Evolutionary conservation across 768 basidiomycete genomes (phyloP), one percentile per base, ranked within the genome.

Genomic region (Hygrophorus pudorinus): DNA sequence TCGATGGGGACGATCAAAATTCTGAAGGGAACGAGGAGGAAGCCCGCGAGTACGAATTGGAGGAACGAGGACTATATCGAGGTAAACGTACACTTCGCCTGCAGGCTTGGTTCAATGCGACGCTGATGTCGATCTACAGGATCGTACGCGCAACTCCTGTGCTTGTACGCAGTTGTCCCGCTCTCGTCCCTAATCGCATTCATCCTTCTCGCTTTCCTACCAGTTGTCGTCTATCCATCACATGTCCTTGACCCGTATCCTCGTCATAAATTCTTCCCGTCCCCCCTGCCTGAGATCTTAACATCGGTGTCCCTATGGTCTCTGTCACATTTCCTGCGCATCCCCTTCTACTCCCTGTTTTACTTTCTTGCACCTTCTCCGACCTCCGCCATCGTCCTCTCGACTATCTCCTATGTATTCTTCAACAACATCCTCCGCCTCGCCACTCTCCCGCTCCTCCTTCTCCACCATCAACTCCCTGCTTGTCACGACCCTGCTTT

Each of bases 251-350:
- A 42, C 51, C 2, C 54, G 2, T 70, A 66, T 35, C 70, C 63
- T 7, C 75, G 76, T 35, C 58, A 66, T 1, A 63, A 66, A 1
- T 65, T 67, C 56, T 72, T 82, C 53, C 77, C 76, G 2, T 75
- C 71, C 21, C 83, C 85, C 1, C 51, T 85, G 13, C 77, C 81
- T 9, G 83, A 87, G 59, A 52, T 85, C 13, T 53, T 84, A 43
- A 61, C 76, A 35, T 73, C 83, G 0, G 67, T 69, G 13, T 71
- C 78, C 2, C 65, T 87, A 37, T 89, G 77, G 70, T 66, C 73
- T 11, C 60, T 83, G n/a, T 66, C 74, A 1, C 69, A 81, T 55
- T 62, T 74, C 17, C 65, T 81, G 17, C 68, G 75, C 41, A 56
- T 65, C 8, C 75, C 75, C 10, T 49, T 78, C 12, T 76, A 65